Percentiles rank a stretch among this genome's conserved stretches.
These are phyloP conservation scores for Phytopythium montanum DNA, from an alignment of 352 stramenopile genomes.

Conservation along the genomic window DNA sequence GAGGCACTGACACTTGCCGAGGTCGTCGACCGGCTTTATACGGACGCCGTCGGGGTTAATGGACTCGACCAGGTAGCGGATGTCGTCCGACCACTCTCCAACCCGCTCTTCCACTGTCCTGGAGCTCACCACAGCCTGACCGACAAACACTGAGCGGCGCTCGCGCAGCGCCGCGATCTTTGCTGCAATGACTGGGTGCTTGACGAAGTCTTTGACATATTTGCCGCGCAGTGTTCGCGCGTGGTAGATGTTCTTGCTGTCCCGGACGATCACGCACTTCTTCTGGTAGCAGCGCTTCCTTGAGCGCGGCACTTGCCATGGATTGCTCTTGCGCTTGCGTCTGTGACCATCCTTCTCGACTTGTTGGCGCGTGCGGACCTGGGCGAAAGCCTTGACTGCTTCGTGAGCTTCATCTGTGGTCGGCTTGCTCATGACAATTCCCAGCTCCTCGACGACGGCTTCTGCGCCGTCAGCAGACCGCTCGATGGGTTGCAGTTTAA, in stretches of 20 bases:
- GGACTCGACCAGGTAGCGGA: background rate
- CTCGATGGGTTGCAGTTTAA: no score
- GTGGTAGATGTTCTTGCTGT: background rate
- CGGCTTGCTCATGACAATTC: background rate
- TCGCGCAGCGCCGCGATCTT: background rate
- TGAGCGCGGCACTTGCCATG: background rate
- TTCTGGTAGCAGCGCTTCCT: background rate
- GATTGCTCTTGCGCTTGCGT: background rate
- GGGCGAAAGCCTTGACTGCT: background rate
- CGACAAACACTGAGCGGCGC: background rate
- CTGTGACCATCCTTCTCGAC: background rate
- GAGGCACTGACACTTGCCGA: background rate
- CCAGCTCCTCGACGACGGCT: background rate
- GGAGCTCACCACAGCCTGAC: no score
- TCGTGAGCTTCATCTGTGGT: background rate
- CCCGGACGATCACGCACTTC: background rate
- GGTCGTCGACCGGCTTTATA: background rate
- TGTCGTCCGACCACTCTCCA: background rate
- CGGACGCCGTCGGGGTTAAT: background rate
- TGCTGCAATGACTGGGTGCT: background rate
- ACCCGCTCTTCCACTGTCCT: background rate
- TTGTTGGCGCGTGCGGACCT: background rate
- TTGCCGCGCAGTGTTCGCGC: background rate
- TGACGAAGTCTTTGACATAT: background rate
- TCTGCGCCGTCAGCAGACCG: no score